Evolutionary conservation across 768 basidiomycete genomes (phyloP).

Genomic region (Rubroboletus satanas): DNA sequence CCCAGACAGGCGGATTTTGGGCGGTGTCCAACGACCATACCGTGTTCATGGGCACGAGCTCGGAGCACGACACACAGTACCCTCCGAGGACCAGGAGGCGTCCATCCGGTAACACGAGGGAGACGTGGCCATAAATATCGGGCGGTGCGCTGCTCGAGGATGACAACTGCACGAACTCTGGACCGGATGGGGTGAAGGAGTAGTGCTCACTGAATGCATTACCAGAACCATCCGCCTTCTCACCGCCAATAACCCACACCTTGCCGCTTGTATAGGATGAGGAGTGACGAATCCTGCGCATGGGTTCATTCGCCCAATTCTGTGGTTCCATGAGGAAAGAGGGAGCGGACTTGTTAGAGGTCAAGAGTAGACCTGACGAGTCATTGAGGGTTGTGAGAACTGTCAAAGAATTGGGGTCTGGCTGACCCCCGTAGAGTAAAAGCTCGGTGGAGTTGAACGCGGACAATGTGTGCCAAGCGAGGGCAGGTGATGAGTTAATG

Average conservation of each 20-base stretch:
- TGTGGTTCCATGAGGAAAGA: constrained; percentile 45
- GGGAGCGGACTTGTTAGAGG: constrained; percentile 37
- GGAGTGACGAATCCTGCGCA: constrained; percentile 74
- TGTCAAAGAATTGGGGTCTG: constrained; percentile 53
- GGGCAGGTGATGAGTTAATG: constrained; percentile 48
- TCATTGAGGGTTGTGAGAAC: constrained; percentile 52
- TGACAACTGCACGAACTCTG: constrained; percentile 55
- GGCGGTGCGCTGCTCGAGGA: constrained; percentile 51
- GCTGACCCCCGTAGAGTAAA: constrained; percentile 75
- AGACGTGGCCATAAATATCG: constrained; percentile 68
- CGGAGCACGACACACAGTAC: constrained; percentile 43
- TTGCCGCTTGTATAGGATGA: constrained; percentile 48
- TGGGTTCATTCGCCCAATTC: constrained; percentile 64
- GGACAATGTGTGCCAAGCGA: constrained; percentile 80
- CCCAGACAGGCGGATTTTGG: constrained; percentile 47
- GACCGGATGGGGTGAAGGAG: constrained; percentile 48
- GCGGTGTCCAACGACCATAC: constrained; percentile 66
- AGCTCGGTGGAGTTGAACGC: constrained; percentile 51
- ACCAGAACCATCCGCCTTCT: constrained; percentile 76
- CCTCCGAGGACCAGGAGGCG: constrained; percentile 76
- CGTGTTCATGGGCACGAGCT: constrained; percentile 52
- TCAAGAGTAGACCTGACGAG: constrained; percentile 58
- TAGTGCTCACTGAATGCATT: constrained; percentile 61
- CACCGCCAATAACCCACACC: constrained; percentile 75
- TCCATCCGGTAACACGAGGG: constrained; percentile 66